A percentile compares a stretch with the other conserved stretches of the same genome.
Conservation (phyloP, 2,329 filamentous ascomycete genomes). For the Colletotrichum cordylinicola region DNA sequence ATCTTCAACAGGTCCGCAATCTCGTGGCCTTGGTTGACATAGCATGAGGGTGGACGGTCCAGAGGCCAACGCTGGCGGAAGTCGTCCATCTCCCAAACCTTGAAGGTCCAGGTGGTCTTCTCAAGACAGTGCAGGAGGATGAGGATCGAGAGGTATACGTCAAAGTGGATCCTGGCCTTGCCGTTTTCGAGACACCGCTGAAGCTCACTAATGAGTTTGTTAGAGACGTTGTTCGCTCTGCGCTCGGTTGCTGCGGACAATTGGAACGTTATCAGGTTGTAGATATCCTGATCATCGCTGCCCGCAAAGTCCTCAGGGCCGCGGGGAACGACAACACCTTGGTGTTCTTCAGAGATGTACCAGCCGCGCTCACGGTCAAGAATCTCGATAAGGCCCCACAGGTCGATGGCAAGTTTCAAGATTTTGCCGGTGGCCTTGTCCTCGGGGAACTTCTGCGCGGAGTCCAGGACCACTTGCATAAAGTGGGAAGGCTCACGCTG, state of each 20-base stretch:
- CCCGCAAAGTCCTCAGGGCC: conserved; percentile 54
- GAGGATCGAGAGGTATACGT: conserved; percentile 66
- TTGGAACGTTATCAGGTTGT: conserved; percentile 68
- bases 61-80: conserved; percentile 67
- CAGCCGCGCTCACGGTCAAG: conserved; percentile 69
- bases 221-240: conserved; percentile 65
- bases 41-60: conserved; percentile 59
- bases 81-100: conserved; percentile 69
- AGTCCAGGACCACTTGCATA: conserved; percentile 63
- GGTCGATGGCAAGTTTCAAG: conserved; percentile 63
- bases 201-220: conserved; percentile 63
- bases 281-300: conserved; percentile 60
- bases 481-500: conserved; percentile 65
- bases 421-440: conserved; percentile 58
- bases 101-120: conserved; percentile 73
- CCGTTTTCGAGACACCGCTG: conserved; percentile 67
- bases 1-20: conserved; percentile 65
- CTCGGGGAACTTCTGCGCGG: conserved; percentile 51
- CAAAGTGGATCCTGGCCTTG: conserved; percentile 64
- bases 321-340: conserved; percentile 44
- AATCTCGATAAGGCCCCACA: conserved; percentile 70
- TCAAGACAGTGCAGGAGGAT: conserved; percentile 71
- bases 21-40: conserved; percentile 63
- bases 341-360: conserved; percentile 57
- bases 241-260: conserved; percentile 69